Evolutionary conservation across 2,329 filamentous ascomycete species (phyloP), one percentile per base, ranked within the genome.

Genomic region (Sordariomycetes sp.): DNA sequence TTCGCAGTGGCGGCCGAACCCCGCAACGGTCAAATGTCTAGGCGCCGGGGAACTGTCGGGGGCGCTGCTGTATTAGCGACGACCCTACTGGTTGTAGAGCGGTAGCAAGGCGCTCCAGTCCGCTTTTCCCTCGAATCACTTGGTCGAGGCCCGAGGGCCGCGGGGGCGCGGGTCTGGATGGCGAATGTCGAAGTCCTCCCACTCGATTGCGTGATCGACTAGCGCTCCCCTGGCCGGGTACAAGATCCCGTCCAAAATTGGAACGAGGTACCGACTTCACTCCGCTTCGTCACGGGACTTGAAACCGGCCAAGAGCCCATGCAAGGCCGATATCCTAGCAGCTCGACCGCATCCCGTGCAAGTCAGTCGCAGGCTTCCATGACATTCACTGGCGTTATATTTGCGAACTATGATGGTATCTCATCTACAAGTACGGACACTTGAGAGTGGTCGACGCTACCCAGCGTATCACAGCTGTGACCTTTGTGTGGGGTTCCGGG

Each of bases 171-270:
- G 50, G 45, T 24, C 22, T 24, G n/a, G 45, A 50, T 22, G 45
- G n/a, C n/a, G 45, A 50, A 24, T 50, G n/a, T 50, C 22, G n/a
- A 24, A 22, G 20, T 56, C 52, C 32, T 52, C 45, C 45, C 28
- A 58, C 62, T 62, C 60, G 65, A 69, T 69, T 68, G 67, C 67
- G 67, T 69, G 67, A 68, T 69, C 63, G 64, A 60, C 62, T 68
- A 68, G 65, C 63, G 65, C 59, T 63, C 53, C 56, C 58, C 56
- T 55, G 22, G 45, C 22, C n/a, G 5, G 45, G 45, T 24, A 50
- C 45, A 20, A 12, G 17, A 22, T 48, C 15, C 42, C 20, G 20
- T 22, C 45, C n/a, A 50, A 24, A 24, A 22, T 50, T 22, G 12
- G 45, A 4, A 20, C 45, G 6, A 10, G 8, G 36, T 39, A 39